Conservation (phyloP, 805 yeast species). For the Geotrichum ghanense region DNA sequence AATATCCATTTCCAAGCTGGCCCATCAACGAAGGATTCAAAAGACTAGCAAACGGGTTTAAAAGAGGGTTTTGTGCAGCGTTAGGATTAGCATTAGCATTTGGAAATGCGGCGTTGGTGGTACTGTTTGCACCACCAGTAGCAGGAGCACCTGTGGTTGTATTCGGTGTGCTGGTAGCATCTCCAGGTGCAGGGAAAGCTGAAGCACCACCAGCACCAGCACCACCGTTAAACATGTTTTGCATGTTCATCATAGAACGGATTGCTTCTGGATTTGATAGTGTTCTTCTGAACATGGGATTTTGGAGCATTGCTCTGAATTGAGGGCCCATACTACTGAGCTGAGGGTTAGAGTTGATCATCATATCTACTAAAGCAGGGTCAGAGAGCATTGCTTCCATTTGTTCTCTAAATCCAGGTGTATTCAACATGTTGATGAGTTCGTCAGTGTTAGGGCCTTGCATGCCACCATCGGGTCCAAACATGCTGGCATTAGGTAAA, state of each 20-base stretch:
- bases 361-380: constrained; percentile 77
- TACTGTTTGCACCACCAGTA: constrained; percentile 10
- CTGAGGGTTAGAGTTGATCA: constrained; percentile 77
- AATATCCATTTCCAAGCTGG: constrained; percentile 30
- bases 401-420: constrained; percentile 71
- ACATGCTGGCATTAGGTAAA: constrained; percentile 76
- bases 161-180: constrained; percentile 13
- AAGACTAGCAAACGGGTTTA: constrained; percentile 29
- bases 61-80: not conserved
- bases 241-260: constrained; percentile 72
- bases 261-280: constrained; percentile 74
- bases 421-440: constrained; percentile 60
- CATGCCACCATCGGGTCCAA: constrained; percentile 94
- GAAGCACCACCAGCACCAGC: constrained; percentile 30
- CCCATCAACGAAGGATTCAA: constrained; percentile 8
- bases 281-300: constrained; percentile 72
- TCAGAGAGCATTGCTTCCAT: constrained; percentile 74
- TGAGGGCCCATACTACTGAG: constrained; percentile 77
- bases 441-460: constrained; percentile 60
- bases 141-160: constrained; percentile 12
- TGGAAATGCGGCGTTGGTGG: too few relatives aligned
- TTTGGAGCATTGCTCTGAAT: constrained; percentile 74
- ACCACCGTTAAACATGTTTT: constrained; percentile 35
- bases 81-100: constrained; percentile 16
- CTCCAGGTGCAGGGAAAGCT: constrained; percentile 25